These are phyloP conservation scores for Cladophialophora psammophila DNA, from an alignment of 2,329 filamentous ascomycete species.

Conservation along the genomic window DNA sequence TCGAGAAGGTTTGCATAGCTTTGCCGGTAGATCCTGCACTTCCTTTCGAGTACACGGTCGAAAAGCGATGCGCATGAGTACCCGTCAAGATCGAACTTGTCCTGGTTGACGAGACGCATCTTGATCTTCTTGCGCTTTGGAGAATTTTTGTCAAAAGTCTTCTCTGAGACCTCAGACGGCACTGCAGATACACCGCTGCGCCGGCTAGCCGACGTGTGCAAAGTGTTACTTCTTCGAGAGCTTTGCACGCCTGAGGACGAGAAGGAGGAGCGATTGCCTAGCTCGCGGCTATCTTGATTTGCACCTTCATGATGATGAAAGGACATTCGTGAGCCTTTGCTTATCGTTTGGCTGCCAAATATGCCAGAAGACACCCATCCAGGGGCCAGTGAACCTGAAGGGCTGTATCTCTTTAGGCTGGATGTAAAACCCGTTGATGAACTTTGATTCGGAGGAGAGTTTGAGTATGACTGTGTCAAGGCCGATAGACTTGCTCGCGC, in stretches of 20 bases:
- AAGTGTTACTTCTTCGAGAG: slow-evolving; percentile 30
- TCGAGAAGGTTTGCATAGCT: slow-evolving; percentile 66
- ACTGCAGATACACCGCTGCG: slow-evolving; percentile 47
- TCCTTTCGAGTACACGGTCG: slow-evolving; percentile 55
- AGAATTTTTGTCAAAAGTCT: slow-evolving; percentile 36
- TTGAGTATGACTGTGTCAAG: slow-evolving; percentile 39
- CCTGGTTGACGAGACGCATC: slow-evolving; percentile 63
- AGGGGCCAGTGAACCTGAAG: slow-evolving; percentile 35
- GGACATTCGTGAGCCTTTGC: slow-evolving; percentile 24
- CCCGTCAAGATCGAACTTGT: slow-evolving; percentile 58
- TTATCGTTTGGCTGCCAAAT: slow-evolving; percentile 30
- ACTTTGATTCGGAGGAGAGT: slow-evolving; percentile 39
- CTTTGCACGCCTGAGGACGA: slow-evolving; percentile 23
- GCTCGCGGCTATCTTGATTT: slow-evolving; percentile 33
- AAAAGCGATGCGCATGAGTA: slow-evolving; percentile 57
- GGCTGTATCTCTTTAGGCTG: slow-evolving; percentile 38
- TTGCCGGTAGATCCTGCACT: slow-evolving; percentile 62
- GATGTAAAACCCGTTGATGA: slow-evolving; percentile 25
- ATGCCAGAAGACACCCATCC: slow-evolving; percentile 33
- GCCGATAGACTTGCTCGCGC: slow-evolving; percentile 39
- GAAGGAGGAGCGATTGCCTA: slow-evolving; percentile 24
- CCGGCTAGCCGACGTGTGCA: slow-evolving; percentile 24
- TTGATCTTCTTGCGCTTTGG: slow-evolving; percentile 51
- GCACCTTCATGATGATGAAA: slow-evolving; percentile 29
- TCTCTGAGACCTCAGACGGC: slow-evolving; percentile 43